Evolutionary conservation across 2,329 filamentous ascomycete species (phyloP).

Genomic region (Penicillium sp.): DNA sequence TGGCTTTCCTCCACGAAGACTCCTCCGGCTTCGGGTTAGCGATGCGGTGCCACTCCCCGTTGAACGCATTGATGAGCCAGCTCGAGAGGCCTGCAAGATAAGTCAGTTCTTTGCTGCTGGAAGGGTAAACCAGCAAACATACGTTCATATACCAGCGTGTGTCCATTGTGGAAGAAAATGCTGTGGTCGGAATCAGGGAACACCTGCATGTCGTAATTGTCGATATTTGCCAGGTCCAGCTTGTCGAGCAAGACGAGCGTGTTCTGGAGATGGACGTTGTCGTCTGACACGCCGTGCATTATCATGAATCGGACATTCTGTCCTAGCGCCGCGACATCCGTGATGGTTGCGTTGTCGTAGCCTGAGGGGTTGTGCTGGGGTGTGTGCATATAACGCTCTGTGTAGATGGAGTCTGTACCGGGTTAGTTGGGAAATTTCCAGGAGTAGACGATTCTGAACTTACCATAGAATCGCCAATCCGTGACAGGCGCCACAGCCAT

Average conservation of each 20-base stretch:
- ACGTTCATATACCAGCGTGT: slow-evolving; percentile 89
- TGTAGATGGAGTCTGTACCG: slow-evolving; percentile 34
- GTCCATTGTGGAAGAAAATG: slow-evolving; percentile 92
- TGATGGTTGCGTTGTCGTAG: slow-evolving; percentile 70
- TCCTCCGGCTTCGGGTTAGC: slow-evolving; percentile 47
- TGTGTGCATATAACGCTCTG: slow-evolving; percentile 82
- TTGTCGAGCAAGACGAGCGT: slow-evolving; percentile 81
- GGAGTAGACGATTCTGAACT: not conserved
- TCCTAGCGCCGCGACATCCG: slow-evolving; percentile 65
- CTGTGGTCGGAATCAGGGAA: slow-evolving; percentile 95
- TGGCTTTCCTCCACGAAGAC: slow-evolving; percentile 26
- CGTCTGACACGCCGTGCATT: slow-evolving; percentile 95
- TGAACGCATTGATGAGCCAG: slow-evolving; percentile 97
- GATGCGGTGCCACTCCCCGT: slow-evolving; percentile 78
- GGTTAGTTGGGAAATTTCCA: not conserved
- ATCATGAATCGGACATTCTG: slow-evolving; percentile 81
- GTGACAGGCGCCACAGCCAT: slow-evolving; percentile 99
- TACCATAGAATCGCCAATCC: slow-evolving; percentile 87
- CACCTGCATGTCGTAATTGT: slow-evolving; percentile 95
- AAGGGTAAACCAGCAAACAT: slow-evolving; percentile 37
- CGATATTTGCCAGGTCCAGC: slow-evolving; percentile 70
- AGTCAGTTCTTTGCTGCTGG: slow-evolving; percentile 3
- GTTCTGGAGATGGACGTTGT: slow-evolving; percentile 97
- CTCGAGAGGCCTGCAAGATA: slow-evolving; percentile 47
- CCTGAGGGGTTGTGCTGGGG: slow-evolving; percentile 74